phyloP scores from a whole-genome alignment of 768 basidiomycete species.

The Aureoboletus auriporus region DNA sequence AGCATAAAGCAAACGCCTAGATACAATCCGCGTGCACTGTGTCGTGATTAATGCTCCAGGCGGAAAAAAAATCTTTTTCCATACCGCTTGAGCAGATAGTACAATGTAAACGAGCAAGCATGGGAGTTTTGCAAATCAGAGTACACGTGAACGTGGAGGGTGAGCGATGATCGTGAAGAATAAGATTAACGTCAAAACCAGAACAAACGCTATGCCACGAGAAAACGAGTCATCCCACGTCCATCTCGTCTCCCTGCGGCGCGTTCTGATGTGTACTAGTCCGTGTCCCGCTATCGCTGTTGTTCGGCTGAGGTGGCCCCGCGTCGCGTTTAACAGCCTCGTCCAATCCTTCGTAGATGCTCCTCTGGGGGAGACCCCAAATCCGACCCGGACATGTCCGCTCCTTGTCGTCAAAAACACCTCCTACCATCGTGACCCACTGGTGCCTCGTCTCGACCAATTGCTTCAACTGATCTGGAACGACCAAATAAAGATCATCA shows the following conservation, averaged over 20 bases:
- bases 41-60: too few species aligned
- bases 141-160: too few species aligned
- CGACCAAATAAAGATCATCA: slow-evolving; percentile 56
- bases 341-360: slow-evolving; percentile 73
- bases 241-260: slow-evolving; percentile 60
- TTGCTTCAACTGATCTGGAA: slow-evolving; percentile 65
- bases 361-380: slow-evolving; percentile 73
- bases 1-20: slow-evolving; percentile 26
- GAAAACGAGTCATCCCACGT: slow-evolving; percentile 47
- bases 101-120: too few species aligned
- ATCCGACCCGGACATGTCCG: slow-evolving; percentile 59
- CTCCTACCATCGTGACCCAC: slow-evolving; percentile 77
- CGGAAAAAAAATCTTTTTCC: too few species aligned
- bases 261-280: slow-evolving; percentile 38
- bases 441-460: slow-evolving; percentile 72
- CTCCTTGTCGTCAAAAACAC: slow-evolving; percentile 74
- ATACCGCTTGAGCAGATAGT: too few species aligned
- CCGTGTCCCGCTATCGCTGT: slow-evolving; percentile 21
- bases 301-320: too few species aligned
- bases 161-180: slow-evolving; percentile 9
- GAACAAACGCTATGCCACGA: background rate
- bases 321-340: background rate
- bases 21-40: too few species aligned
- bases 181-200: slow-evolving; percentile 16
- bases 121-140: too few species aligned